These are phyloP conservation scores for Phytophthora melonis DNA, from an alignment of 352 stramenopile species.

Conservation along the genomic window DNA sequence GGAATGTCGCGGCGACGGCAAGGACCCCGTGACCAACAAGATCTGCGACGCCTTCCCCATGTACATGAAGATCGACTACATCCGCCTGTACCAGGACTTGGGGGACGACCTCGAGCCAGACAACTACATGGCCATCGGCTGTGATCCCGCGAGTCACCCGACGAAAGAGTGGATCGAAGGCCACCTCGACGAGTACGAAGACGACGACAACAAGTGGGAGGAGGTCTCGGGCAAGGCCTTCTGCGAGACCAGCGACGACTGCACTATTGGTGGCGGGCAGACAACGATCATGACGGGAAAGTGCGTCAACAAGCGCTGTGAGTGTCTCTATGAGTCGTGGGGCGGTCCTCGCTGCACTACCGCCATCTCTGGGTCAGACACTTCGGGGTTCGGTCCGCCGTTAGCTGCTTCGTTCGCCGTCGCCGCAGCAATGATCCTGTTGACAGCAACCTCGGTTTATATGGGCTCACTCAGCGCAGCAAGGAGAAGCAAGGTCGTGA, in stretches of 20 bases:
- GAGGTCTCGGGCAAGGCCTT: slow-evolving; percentile 50
- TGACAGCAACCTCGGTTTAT: slow-evolving; percentile 18
- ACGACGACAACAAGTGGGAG: slow-evolving; percentile 44
- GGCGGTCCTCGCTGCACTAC: slow-evolving; percentile 70
- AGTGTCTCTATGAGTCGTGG: slow-evolving; percentile 60
- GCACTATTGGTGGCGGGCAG: slow-evolving; percentile 44
- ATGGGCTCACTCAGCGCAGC: slow-evolving; percentile 8
- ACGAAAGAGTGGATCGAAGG: slow-evolving; percentile 48
- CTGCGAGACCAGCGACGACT: slow-evolving; percentile 57
- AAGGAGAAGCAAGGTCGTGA: slow-evolving; percentile 29
- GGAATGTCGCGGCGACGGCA: slow-evolving; percentile 37
- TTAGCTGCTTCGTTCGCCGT: slow-evolving; percentile 43
- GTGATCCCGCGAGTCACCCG: slow-evolving; percentile 43
- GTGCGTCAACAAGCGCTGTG: slow-evolving; percentile 55
- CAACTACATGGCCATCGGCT: slow-evolving; percentile 43
- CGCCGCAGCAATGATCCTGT: not conserved
- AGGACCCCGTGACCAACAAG: slow-evolving; percentile 45
- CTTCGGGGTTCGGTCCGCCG: slow-evolving; percentile 55
- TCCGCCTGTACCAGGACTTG: slow-evolving; percentile 84
- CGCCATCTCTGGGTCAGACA: slow-evolving; percentile 21
- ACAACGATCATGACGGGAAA: slow-evolving; percentile 46
- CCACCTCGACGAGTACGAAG: slow-evolving; percentile 48
- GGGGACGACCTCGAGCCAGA: slow-evolving; percentile 31
- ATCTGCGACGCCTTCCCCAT: slow-evolving; percentile 58
- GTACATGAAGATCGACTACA: slow-evolving; percentile 81